Evolutionary conservation across 306 rosid genomes (phyloP).

Genomic region (Lathyrus aphaca): DNA sequence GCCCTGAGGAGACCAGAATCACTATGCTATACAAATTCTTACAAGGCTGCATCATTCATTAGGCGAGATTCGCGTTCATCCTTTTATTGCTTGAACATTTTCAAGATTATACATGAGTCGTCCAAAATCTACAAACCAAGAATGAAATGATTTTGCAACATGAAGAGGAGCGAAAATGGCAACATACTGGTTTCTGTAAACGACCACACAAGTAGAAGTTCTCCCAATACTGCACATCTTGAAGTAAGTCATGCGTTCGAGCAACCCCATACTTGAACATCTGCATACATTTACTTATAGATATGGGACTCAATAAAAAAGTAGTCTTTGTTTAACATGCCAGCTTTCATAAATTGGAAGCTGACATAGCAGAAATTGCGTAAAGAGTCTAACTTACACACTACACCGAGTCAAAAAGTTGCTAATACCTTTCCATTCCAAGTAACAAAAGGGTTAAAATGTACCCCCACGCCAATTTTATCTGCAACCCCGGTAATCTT

Average conservation of each 20-base stretch:
- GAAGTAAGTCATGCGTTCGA: constrained; percentile 71
- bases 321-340: neutral
- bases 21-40: constrained; percentile 5
- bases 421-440: constrained; percentile 80
- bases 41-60: constrained; percentile 4
- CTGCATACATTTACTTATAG: constrained; percentile 49
- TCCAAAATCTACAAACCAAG: constrained; percentile 27
- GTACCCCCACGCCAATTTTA: constrained; percentile 85
- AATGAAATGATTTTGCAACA: constrained; percentile 29
- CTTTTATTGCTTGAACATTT: constrained; percentile 17
- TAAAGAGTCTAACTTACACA: constrained; percentile 25
- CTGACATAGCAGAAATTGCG: constrained; percentile 19
- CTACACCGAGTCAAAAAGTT: constrained; percentile 20
- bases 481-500: constrained; percentile 83
- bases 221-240: constrained; percentile 78
- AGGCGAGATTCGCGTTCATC: neutral
- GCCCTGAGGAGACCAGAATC: constrained; percentile 17
- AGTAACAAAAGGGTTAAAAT: constrained; percentile 85
- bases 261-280: constrained; percentile 89
- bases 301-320: neutral
- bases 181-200: constrained; percentile 85
- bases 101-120: neutral
- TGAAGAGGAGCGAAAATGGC: neutral
- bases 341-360: constrained; percentile 29
- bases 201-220: constrained; percentile 92